These are phyloP conservation scores for Arctostaphylos glauca DNA, from an alignment of 148 eudicot species.

Conservation along the genomic window DNA sequence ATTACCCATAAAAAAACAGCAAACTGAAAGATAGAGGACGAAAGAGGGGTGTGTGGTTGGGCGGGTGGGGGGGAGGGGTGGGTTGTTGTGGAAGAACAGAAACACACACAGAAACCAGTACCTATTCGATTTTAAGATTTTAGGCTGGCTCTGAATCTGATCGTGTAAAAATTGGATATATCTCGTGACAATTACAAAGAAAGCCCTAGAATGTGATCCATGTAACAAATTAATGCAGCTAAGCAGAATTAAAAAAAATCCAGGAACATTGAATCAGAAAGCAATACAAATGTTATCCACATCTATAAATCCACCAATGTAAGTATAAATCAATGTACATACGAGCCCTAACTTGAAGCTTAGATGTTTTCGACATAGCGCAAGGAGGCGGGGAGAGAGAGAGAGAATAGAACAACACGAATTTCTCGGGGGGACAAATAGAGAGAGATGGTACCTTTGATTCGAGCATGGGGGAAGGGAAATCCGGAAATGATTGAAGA, in stretches of 20 bases:
- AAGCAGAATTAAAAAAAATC: not conserved
- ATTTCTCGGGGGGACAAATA: not conserved
- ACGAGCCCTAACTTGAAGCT: not conserved
- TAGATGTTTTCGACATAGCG: not conserved
- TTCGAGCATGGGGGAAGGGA: not conserved
- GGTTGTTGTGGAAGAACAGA: no score
- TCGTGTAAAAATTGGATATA: no score
- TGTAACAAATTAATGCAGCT: no score
- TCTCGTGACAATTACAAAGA: no score
- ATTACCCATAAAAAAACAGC: not conserved
- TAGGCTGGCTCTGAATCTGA: no score
- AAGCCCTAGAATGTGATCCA: no score
- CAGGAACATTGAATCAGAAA: not conserved
- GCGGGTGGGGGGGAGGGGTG: no score
- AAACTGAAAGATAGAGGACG: no score
- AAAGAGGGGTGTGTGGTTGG: no score
- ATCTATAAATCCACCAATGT: not conserved
- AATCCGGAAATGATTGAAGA: not conserved
- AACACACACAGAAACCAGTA: no score
- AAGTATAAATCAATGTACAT: not conserved
- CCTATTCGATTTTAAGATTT: no score
- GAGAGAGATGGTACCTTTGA: not conserved
- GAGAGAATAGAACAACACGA: not conserved
- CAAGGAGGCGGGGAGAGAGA: not conserved
- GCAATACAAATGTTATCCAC: not conserved